These are phyloP conservation scores for Hyaloscypha hepaticicola DNA, from an alignment of 495 filamentous ascomycete genomes.

Conservation along the genomic window DNA sequence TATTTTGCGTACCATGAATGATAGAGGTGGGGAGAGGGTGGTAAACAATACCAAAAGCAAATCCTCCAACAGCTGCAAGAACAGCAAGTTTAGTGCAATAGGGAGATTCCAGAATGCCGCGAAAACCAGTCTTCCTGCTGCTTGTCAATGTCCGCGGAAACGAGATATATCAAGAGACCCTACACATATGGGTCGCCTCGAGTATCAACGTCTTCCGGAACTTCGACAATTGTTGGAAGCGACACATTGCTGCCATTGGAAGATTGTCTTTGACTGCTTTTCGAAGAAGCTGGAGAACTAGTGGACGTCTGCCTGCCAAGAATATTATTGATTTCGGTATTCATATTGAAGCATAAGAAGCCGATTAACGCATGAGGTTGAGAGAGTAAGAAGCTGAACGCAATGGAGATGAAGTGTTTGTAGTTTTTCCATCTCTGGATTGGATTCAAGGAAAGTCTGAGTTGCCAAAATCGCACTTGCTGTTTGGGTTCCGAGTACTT, in stretches of 20 bases:
- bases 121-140: neutral
- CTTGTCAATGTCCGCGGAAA: neutral
- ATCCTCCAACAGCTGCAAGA: neutral
- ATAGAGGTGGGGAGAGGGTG: too few species aligned
- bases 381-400: neutral
- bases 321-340: neutral
- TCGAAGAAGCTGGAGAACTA: neutral
- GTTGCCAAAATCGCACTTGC: neutral
- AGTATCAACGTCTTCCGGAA: neutral
- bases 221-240: neutral
- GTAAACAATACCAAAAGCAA: neutral
- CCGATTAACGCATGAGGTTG: neutral
- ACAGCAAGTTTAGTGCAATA: neutral
- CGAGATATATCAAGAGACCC: neutral
- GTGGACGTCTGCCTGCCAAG: neutral
- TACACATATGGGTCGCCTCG: neutral
- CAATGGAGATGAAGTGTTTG: neutral
- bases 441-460: neutral
- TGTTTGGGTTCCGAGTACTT: neutral
- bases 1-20: too few species aligned
- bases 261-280: neutral
- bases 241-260: neutral
- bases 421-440: neutral
- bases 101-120: neutral
- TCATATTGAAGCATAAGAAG: neutral